Conservation (phyloP, 2,329 filamentous ascomycete species). For the Furcasterigmium sp. region DNA sequence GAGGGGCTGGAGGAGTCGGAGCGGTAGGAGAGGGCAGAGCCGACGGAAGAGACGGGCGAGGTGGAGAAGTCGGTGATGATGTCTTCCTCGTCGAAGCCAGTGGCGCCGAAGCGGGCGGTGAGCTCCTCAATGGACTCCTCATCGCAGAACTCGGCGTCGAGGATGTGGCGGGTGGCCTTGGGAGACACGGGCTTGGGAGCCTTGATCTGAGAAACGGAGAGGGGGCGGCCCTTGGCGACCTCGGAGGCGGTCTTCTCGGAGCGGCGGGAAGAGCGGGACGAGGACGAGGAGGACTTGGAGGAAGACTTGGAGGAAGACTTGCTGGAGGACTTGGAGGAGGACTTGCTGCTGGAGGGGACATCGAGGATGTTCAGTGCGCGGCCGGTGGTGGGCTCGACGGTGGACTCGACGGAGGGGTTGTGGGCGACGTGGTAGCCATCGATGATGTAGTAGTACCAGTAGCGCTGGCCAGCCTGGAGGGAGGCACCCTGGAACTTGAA, state of each 20-base stretch:
- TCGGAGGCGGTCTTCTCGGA: slow-evolving; percentile 39
- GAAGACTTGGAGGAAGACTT: slow-evolving; percentile 37
- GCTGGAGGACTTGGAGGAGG: slow-evolving; percentile 33
- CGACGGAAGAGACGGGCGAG: slow-evolving; percentile 60
- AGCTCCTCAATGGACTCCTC: slow-evolving; percentile 74
- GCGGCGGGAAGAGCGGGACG: slow-evolving; percentile 28
- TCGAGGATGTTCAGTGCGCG: slow-evolving; percentile 97
- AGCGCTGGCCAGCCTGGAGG: slow-evolving; percentile 82
- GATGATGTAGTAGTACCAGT: slow-evolving; percentile 99
- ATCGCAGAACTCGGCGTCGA: slow-evolving; percentile 72
- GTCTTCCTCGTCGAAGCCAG: slow-evolving; percentile 53
- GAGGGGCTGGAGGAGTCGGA: slow-evolving; percentile 71
- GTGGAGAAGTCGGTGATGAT: slow-evolving; percentile 48
- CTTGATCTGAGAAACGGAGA: slow-evolving; percentile 84
- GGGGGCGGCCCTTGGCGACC: slow-evolving; percentile 81
- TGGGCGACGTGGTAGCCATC: slow-evolving; percentile 98
- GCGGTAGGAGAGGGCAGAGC: slow-evolving; percentile 66
- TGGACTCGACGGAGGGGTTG: slow-evolving; percentile 85
- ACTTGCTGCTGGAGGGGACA: slow-evolving; percentile 55
- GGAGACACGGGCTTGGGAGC: slow-evolving; percentile 87
- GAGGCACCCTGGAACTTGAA: slow-evolving; percentile 91
- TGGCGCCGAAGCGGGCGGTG: slow-evolving; percentile 64
- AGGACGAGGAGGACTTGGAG: slow-evolving; percentile 40
- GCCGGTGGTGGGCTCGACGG: slow-evolving; percentile 91
- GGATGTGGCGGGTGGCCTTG: slow-evolving; percentile 80